Conservation (phyloP, 768 basidiomycete species). For the Aureoboletus auriporus region DNA sequence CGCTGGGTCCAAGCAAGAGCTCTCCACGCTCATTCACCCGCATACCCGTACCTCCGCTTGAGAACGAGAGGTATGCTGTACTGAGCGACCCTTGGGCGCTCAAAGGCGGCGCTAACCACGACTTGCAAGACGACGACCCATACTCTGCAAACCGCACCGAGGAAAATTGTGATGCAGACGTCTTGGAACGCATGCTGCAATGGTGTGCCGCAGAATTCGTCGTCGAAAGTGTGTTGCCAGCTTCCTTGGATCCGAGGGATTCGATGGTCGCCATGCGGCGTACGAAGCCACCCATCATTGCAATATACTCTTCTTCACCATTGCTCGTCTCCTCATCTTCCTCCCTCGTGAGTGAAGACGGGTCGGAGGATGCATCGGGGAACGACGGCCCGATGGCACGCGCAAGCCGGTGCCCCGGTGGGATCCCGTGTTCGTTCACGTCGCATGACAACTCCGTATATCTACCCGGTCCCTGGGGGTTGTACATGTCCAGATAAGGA, state of each 20-base stretch:
- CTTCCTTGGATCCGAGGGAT: slow-evolving; percentile 66
- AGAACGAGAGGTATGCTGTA: slow-evolving; percentile 24
- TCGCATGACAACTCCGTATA: slow-evolving; percentile 5
- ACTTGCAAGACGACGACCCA: slow-evolving; percentile 1
- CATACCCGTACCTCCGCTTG: slow-evolving; percentile 18
- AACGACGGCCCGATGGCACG: neutral
- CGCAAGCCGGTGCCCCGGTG: neutral
- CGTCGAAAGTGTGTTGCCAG: slow-evolving; percentile 25
- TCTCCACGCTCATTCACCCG: slow-evolving; percentile 29
- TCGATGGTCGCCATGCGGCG: slow-evolving; percentile 82
- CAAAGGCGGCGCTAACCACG: neutral
- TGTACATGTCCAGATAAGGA: slow-evolving; percentile 32
- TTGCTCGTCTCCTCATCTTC: slow-evolving; percentile 6
- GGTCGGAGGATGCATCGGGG: slow-evolving; percentile 13
- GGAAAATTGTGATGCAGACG: slow-evolving; percentile 21
- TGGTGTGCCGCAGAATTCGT: slow-evolving; percentile 26
- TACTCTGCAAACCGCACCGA: slow-evolving; percentile 20
- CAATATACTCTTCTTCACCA: slow-evolving; percentile 38
- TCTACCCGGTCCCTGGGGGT: slow-evolving; percentile 10
- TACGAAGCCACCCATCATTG: slow-evolving; percentile 59
- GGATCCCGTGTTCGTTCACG: neutral
- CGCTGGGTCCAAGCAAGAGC: slow-evolving; percentile 7
- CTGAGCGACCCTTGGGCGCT: slow-evolving; percentile 12
- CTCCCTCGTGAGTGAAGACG: slow-evolving; percentile 7
- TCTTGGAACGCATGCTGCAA: slow-evolving; percentile 23